Evolutionary conservation across 768 basidiomycete genomes (phyloP), one percentile per base, ranked within the genome.

Genomic region (Suillus subaureus): DNA sequence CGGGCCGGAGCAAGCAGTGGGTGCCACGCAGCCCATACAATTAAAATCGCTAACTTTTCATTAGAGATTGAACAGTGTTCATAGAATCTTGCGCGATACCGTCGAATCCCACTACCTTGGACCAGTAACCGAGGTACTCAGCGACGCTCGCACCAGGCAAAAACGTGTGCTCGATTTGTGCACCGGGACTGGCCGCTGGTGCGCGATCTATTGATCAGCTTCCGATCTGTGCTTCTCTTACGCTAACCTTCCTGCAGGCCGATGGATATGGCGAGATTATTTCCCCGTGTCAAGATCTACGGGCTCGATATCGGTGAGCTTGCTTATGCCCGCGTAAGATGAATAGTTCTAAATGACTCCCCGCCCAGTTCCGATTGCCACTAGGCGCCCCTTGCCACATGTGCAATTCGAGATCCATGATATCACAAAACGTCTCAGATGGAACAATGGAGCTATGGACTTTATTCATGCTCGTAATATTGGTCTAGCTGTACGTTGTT

Each of bases 131-230:
- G 80, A 87, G 65, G 76, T 85, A 37, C 79, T 93, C 57, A 79
- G 78, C 51, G 70, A 71, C 33, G 74, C 77, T 49, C 72, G 76
- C 6, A 78, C 74, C 51, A 80, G 80, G 64, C 80, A 78, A 58
- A 84, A 79, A 74, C 81, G 82, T 66, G 89, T 82, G 52, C 80
- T 94, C 57, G 92, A 94, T 75, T 71, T 93, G n/a, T 88, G 92
- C 68, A 90, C 88, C 8, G 92, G 92, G 21, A 89, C 83, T 21
- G 92, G 92, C 6, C 77, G 72, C 77, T 94, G 92, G 92, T 91
- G 67, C 63, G 84, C 78, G 61, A 68, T 66, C 56, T 33, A 64
- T 72, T 67, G 67, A 65, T 57, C 64, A 64, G 61, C 67, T 61
- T 68, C 67, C 39, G 52, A 68, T 55, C 56, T 72, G 70, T 72